phyloP scores from a whole-genome alignment of 805 yeast genomes.

The Hermanozyma aechmeae region DNA sequence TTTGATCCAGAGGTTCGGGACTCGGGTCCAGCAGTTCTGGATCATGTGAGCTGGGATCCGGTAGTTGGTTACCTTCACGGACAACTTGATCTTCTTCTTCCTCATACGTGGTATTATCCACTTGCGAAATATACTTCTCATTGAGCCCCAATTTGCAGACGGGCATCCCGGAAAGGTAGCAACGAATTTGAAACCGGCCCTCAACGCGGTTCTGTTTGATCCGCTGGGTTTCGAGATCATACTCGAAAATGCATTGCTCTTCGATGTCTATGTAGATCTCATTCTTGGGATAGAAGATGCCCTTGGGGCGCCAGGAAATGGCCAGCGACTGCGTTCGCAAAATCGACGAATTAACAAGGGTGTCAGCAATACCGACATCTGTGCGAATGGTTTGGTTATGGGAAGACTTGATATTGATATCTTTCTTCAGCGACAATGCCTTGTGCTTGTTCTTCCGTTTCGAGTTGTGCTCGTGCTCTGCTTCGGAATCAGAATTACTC shows the following conservation, averaged over 20 bases:
- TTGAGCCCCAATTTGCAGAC: slow-evolving; percentile 31
- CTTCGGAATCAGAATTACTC: slow-evolving; percentile 4
- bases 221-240: slow-evolving; percentile 18
- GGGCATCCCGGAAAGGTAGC: slow-evolving; percentile 38
- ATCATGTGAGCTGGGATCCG: neutral
- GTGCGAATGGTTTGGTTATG: slow-evolving; percentile 28
- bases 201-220: slow-evolving; percentile 23
- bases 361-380: slow-evolving; percentile 16
- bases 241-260: slow-evolving; percentile 29
- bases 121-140: slow-evolving; percentile 26
- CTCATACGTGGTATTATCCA: slow-evolving; percentile 14
- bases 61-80: slow-evolving; percentile 7
- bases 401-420: slow-evolving; percentile 22
- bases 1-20: no score
- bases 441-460: slow-evolving; percentile 2
- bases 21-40: no score
- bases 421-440: slow-evolving; percentile 3
- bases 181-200: slow-evolving; percentile 26
- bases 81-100: slow-evolving; percentile 4
- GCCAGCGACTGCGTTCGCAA: slow-evolving; percentile 66
- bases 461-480: slow-evolving; percentile 3
- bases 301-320: slow-evolving; percentile 37
- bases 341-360: slow-evolving; percentile 53
- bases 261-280: slow-evolving; percentile 33
- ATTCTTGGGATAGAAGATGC: slow-evolving; percentile 34